phyloP scores from a whole-genome alignment of 441 rosid genomes.

The Adansonia madagascariensis region DNA sequence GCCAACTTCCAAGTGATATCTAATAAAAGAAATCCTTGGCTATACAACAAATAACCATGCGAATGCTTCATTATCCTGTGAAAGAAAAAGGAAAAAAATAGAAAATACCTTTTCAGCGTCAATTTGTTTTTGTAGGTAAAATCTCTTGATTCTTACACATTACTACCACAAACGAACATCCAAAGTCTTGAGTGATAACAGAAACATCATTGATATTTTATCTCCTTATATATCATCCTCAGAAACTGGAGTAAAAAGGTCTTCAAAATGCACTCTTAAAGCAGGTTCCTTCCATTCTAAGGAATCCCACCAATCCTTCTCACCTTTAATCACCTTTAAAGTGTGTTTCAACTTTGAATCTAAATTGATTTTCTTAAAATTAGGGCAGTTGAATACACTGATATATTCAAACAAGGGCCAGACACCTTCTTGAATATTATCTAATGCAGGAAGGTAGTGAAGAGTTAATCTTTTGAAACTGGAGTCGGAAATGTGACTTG shows the following conservation, averaged over 20 bases:
- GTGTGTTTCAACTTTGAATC: constrained; percentile 7
- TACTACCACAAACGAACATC: neutral
- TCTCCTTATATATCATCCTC: constrained; percentile 17
- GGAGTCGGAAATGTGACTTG: neutral
- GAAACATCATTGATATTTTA: neutral
- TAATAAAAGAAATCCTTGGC: neutral
- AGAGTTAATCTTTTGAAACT: constrained; percentile 16
- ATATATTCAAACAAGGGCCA: constrained; percentile 14
- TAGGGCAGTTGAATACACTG: constrained; percentile 20
- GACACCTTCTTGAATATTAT: constrained; percentile 10
- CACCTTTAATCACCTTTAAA: constrained; percentile 24
- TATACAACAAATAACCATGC: neutral
- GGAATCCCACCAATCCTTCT: constrained; percentile 25
- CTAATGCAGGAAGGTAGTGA: constrained; percentile 22
- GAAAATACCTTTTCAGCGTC: constrained; percentile 5
- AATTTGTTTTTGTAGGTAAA: neutral
- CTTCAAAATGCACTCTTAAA: constrained; percentile 1
- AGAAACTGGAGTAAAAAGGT: constrained; percentile 1
- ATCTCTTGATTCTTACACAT: neutral
- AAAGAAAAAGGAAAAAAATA: neutral
- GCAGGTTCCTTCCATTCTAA: constrained; percentile 22
- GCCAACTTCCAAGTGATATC: neutral
- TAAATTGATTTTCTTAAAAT: constrained; percentile 6
- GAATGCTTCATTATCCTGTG: neutral
- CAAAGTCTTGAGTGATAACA: neutral